Percentiles rank a stretch among this genome's conserved stretches.
Conservation (phyloP, 352 stramenopile genomes). For the Phytophthora europaea region DNA sequence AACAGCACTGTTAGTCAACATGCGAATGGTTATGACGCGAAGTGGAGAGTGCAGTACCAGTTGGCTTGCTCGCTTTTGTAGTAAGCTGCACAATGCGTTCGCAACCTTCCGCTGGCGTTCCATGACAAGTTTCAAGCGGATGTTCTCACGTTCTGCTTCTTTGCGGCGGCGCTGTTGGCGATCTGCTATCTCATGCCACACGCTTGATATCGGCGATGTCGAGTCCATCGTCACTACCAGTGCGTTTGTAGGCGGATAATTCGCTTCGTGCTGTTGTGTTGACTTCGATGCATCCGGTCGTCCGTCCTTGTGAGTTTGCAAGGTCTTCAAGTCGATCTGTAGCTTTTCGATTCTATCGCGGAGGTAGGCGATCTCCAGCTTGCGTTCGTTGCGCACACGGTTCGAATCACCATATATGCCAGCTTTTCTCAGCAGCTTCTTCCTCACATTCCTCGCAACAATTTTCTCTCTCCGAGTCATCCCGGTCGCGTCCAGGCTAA, state of each 20-base stretch:
- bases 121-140: conserved; percentile 43
- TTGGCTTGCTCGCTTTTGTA: conserved; percentile 38
- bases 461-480: conserved; percentile 27
- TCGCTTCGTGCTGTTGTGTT: neutral
- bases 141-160: conserved; percentile 44
- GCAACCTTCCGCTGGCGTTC: conserved; percentile 54
- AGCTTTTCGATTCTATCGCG: conserved; percentile 45
- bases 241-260: neutral
- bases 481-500: conserved; percentile 19
- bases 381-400: conserved; percentile 40
- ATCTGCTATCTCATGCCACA: conserved; percentile 33
- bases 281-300: neutral
- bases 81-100: conserved; percentile 42
- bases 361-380: conserved; percentile 54
- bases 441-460: conserved; percentile 28
- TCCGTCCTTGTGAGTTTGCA: conserved; percentile 20
- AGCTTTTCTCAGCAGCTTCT: conserved; percentile 33
- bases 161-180: conserved; percentile 30
- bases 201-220: conserved; percentile 19
- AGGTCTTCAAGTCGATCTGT: conserved; percentile 35
- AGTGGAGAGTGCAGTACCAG: conserved; percentile 22
- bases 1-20: neutral
- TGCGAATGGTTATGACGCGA: neutral
- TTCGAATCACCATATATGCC: conserved; percentile 35
- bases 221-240: neutral